Base-by-base conservation (phyloP, 305 asterid genomes). In the Salvia sclarea region DNA sequence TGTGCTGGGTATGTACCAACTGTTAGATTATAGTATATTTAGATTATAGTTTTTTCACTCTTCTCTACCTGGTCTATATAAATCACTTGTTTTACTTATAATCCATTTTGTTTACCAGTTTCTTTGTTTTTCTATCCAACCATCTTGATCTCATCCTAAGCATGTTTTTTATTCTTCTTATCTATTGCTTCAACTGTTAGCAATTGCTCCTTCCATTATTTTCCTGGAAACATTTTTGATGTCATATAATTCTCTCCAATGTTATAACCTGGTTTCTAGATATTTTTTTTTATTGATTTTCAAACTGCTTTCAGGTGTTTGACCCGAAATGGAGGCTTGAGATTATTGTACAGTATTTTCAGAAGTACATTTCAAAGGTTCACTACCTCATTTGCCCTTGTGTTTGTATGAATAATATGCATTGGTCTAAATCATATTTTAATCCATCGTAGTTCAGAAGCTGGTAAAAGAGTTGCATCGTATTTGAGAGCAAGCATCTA, bases 321-420 rank as follows among this genome's bases (percentile, higher is more conserved):
- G 96, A 90, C 81, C 89, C 86, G 11, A 80, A 77, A 52, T 73
- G 79, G 88, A 88, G 82, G 82, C 93, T 90, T 63, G 79, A 85
- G 66, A 76, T 88, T 47, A 75, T 87, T 63, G 76, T 83, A 65
- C 88, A 84, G 70, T 88, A 85, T 81, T 86, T 93, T 80, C 94
- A 75, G 74, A 93, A 90, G 86, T 93, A 88, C 76, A 85, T 84
- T 30, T 80, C 92, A 1, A 85, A 84, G 91, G 98, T 87, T 79
- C 47, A 72, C 41, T 76, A 48, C 64, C 75, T 74, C 57, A 16
- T 48, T 69, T 64, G 11, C 28, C 53, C 50, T 73, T 37, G 4
- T 60, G 30, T 24, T 14, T 45, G 63, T 47, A n/a, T 60, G 14
- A 35, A 14, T 3, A 2, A 38, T 21, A 9, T 64, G 60, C 38